These are phyloP conservation scores for Zygoascus flipseniorum DNA, from an alignment of 805 yeast species.

Conservation along the genomic window DNA sequence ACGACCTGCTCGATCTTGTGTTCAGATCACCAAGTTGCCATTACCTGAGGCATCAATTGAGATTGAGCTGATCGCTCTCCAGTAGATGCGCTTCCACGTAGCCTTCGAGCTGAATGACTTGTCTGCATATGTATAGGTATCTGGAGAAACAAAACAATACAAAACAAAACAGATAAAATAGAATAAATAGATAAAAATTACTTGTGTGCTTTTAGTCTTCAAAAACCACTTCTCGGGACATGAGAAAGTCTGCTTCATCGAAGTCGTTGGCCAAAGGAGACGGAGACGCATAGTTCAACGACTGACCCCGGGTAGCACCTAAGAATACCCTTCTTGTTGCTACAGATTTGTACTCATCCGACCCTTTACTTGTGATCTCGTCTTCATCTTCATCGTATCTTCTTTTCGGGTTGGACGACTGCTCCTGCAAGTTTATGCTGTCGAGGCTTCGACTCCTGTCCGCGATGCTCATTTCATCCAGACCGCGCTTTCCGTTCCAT, in stretches of 20 bases:
- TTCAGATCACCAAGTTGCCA: slow-evolving; percentile 88
- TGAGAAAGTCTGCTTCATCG: slow-evolving; percentile 24
- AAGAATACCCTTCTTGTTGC: not conserved
- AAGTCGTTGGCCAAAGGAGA: slow-evolving; percentile 18
- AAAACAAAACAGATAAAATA: not conserved
- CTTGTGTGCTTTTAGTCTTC: not conserved
- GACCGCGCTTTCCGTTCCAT: not conserved
- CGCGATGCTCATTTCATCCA: not conserved
- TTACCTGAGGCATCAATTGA: slow-evolving; percentile 71
- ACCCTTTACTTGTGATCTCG: not conserved
- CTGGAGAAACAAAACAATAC: no score
- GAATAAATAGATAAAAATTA: not conserved
- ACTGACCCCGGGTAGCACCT: not conserved
- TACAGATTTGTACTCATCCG: slow-evolving; percentile 1
- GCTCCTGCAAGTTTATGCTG: not conserved
- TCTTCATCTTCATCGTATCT: slow-evolving; percentile 3
- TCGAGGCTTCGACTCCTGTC: not conserved
- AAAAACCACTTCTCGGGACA: slow-evolving; percentile 5
- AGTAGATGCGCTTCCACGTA: slow-evolving; percentile 18
- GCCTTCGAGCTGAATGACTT: no score
- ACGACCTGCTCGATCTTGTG: slow-evolving; percentile 92
- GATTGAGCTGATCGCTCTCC: slow-evolving; percentile 87
- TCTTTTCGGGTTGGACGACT: not conserved
- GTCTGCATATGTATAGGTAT: no score
- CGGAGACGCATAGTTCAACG: slow-evolving; percentile 6